Percentiles rank a stretch among this genome's conserved stretches.
Evolutionary conservation across 768 basidiomycete genomes (phyloP).

Genomic region (Inosperma sp.): DNA sequence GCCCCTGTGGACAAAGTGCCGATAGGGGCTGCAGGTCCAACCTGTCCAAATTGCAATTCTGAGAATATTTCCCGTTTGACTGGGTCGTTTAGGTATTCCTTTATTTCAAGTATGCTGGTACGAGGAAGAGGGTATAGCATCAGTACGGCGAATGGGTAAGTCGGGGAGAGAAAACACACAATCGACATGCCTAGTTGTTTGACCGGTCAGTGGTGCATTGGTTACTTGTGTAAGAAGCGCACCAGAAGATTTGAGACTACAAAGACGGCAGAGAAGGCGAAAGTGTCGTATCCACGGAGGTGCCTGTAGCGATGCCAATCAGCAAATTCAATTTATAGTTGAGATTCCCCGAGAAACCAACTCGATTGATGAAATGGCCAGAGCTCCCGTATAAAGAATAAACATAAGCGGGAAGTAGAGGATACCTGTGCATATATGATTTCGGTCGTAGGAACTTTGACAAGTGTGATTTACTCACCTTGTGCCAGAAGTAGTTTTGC

Average conservation of each 20-base stretch:
- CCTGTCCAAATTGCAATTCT: no score
- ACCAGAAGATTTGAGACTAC: slow-evolving; percentile 4
- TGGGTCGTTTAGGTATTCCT: no score
- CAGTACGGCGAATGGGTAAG: no score
- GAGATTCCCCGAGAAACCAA: background rate
- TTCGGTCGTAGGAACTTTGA: background rate
- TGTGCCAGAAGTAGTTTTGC: background rate
- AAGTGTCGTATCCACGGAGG: slow-evolving; percentile 4
- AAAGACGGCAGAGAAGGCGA: background rate
- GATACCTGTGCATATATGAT: background rate
- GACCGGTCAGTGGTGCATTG: background rate
- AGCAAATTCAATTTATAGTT: background rate
- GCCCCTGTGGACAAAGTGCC: no score
- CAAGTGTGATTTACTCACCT: background rate
- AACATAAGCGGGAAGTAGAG: slow-evolving; percentile 4
- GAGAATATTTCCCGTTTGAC: no score
- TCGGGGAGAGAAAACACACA: no score
- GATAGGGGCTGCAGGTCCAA: no score
- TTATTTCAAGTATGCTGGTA: no score
- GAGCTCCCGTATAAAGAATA: background rate
- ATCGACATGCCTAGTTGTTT: slow-evolving; percentile 7
- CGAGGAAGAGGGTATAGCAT: no score
- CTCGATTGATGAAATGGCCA: background rate
- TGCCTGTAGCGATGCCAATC: background rate
- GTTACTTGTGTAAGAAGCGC: background rate